phyloP scores from a whole-genome alignment of 352 stramenopile species.

The Phytopythium delawarense region DNA sequence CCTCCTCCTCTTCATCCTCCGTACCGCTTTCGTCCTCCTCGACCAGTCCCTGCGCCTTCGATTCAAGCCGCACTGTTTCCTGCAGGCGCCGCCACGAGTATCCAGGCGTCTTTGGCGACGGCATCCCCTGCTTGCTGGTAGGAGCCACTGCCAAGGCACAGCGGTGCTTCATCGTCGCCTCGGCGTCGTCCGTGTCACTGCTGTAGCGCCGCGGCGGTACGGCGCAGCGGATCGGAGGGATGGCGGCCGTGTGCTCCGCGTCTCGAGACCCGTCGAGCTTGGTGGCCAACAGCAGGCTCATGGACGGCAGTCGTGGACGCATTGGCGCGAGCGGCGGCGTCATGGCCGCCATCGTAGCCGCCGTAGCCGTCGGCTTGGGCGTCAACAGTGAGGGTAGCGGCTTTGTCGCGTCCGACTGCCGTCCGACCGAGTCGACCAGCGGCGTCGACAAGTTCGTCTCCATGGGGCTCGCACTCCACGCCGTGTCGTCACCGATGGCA shows the following conservation, averaged over 20 bases:
- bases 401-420: no score
- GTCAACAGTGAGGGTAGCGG: not conserved
- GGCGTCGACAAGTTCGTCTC: not conserved
- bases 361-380: not conserved
- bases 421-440: not conserved
- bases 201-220: conserved; percentile 1
- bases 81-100: conserved; percentile 79
- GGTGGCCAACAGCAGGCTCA: conserved; percentile 1
- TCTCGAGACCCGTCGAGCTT: not conserved
- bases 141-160: not conserved
- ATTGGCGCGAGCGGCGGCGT: not conserved
- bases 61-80: conserved; percentile 68
- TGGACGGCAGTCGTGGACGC: not conserved
- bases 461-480: not conserved
- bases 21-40: conserved; percentile 26
- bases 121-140: not conserved
- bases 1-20: not conserved
- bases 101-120: conserved; percentile 23
- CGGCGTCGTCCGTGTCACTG: not conserved
- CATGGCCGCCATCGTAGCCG: not conserved
- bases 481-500: no score
- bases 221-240: conserved; percentile 1
- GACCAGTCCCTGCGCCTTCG: conserved; percentile 48
- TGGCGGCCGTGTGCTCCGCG: not conserved
- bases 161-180: not conserved